phyloP scores from a whole-genome alignment of 179 eudicot species.

The Spinacia oleracea region DNA sequence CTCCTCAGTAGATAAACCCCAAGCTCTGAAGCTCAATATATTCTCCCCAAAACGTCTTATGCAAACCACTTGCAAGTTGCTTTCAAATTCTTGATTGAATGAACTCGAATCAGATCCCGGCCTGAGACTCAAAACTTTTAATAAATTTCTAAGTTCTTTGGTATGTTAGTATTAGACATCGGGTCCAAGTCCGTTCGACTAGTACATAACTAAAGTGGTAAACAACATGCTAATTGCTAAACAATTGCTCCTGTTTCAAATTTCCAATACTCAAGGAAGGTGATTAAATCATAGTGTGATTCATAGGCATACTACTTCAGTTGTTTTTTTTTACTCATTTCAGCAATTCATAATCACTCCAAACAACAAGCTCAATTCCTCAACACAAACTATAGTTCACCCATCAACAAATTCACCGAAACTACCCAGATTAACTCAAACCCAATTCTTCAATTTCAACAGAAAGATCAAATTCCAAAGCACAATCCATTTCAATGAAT shows the following conservation, averaged over 20 bases:
- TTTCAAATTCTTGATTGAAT: not conserved
- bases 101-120: not conserved
- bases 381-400: not conserved
- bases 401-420: not conserved
- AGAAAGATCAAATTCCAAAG: not conserved
- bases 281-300: not conserved
- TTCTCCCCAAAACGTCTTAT: not conserved
- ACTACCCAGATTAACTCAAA: not conserved
- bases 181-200: not conserved
- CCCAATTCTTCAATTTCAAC: conserved; percentile 5
- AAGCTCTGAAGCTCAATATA: not conserved
- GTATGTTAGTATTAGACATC: not conserved
- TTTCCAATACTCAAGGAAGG: not conserved
- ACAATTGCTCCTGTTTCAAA: not conserved
- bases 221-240: too few relatives aligned
- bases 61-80: not conserved
- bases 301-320: too few relatives aligned
- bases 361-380: not conserved
- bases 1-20: not conserved
- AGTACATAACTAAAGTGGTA: too few relatives aligned
- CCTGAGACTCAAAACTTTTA: not conserved
- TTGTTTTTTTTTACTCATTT: not conserved
- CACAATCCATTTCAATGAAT: not conserved
- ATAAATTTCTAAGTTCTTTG: not conserved
- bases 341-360: not conserved